These are phyloP conservation scores for Onygena corvina DNA, from an alignment of 2,329 filamentous ascomycete genomes.

Conservation along the genomic window DNA sequence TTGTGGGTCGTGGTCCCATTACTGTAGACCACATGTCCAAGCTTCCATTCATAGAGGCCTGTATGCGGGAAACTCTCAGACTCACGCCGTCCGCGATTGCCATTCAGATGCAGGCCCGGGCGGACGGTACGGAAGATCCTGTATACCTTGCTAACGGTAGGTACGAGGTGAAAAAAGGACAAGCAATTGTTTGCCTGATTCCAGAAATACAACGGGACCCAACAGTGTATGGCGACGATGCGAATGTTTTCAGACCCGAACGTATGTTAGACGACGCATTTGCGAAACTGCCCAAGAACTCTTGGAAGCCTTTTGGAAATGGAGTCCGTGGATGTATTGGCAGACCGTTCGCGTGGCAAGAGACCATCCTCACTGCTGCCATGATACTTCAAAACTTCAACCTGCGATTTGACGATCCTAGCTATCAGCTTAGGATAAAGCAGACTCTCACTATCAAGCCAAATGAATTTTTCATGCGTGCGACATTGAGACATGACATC, in stretches of 20 bases:
- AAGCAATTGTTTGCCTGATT: slow-evolving; percentile 1
- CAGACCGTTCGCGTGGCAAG: slow-evolving; percentile 5
- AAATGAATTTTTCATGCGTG: neutral
- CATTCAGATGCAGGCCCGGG: neutral
- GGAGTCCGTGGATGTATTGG: neutral
- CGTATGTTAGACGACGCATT: neutral
- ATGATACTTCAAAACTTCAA: slow-evolving; percentile 3
- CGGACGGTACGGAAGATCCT: neutral
- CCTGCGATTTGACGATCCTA: slow-evolving; percentile 1
- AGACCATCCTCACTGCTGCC: neutral
- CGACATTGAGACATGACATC: neutral
- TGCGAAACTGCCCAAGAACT: slow-evolving; percentile 1
- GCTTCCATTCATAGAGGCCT: neutral
- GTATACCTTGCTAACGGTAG: neutral
- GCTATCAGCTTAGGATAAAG: slow-evolving; percentile 1
- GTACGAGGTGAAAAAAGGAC: neutral
- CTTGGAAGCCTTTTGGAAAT: slow-evolving; percentile 1
- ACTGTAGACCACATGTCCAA: slow-evolving; percentile 5
- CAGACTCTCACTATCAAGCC: slow-evolving; percentile 1
- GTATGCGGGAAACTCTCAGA: slow-evolving; percentile 5
- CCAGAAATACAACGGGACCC: slow-evolving; percentile 1
- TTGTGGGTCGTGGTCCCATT: slow-evolving; percentile 3
- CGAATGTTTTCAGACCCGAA: neutral
- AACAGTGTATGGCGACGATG: neutral
- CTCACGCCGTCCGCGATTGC: neutral